Percentiles rank a stretch among this genome's conserved stretches.
These are phyloP conservation scores for Fremontodendron californicum DNA, from an alignment of 345 rosid species.

Conservation along the genomic window DNA sequence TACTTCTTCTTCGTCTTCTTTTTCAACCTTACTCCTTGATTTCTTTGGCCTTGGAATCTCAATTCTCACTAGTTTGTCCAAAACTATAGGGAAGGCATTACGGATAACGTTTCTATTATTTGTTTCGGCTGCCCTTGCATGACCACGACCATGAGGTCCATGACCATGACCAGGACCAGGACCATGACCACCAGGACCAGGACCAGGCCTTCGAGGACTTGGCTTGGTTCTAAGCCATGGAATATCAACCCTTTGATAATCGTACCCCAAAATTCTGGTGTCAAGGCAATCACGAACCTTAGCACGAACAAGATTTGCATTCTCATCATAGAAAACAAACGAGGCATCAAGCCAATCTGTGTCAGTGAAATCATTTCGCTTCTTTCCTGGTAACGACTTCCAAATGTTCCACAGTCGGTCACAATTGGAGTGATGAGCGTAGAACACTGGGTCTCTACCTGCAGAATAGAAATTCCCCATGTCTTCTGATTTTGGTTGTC, in stretches of 20 bases:
- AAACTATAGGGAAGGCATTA: conserved; percentile 27
- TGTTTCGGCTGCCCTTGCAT: conserved; percentile 21
- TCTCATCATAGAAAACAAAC: conserved; percentile 57
- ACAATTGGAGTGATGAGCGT: conserved; percentile 45
- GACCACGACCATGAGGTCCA: background rate
- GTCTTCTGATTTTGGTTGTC: conserved; percentile 38
- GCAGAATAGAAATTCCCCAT: conserved; percentile 67
- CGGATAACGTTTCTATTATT: background rate
- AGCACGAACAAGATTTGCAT: conserved; percentile 46
- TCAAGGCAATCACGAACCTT: conserved; percentile 47
- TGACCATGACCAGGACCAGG: too few species aligned
- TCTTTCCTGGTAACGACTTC: conserved; percentile 43
- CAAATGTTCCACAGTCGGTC: conserved; percentile 59
- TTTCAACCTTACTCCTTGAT: conserved; percentile 39
- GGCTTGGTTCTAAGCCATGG: conserved; percentile 53
- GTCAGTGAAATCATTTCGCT: conserved; percentile 32
- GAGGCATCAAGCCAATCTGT: conserved; percentile 46
- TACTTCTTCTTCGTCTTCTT: conserved; percentile 49
- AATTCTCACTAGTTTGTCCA: conserved; percentile 30
- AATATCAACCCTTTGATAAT: conserved; percentile 42
- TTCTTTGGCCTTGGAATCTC: conserved; percentile 40
- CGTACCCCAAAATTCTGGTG: conserved; percentile 30
- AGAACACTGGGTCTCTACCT: conserved; percentile 56
- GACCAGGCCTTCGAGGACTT: conserved; percentile 27
- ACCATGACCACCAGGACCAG: too few species aligned